A percentile compares a stretch with the other conserved stretches of the same genome.
Evolutionary conservation across 1,284 basidiomycete genomes (phyloP).

Genomic region (Irpex rosettiformis): DNA sequence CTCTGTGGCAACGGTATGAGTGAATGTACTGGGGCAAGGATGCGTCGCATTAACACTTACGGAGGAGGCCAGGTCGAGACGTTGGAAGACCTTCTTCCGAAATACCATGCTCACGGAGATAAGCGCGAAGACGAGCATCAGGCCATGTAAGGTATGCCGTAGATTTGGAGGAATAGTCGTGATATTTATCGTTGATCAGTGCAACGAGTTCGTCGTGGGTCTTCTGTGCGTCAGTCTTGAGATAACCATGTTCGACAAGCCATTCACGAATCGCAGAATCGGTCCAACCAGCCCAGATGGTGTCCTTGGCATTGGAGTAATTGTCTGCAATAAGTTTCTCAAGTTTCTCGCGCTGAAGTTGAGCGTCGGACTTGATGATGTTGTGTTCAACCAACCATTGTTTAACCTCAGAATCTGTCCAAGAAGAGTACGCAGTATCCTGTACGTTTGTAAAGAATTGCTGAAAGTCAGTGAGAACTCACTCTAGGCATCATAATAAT

Average conservation of each 20-base stretch:
- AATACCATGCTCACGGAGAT: constrained; percentile 71
- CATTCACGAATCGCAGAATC: constrained; percentile 77
- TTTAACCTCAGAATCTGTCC: constrained; percentile 67
- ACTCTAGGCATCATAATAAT: background rate
- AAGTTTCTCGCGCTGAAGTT: constrained; percentile 74
- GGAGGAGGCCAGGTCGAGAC: constrained; percentile 66
- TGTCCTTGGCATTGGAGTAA: constrained; percentile 68
- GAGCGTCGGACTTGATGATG: constrained; percentile 68
- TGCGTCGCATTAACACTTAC: too few relatives aligned
- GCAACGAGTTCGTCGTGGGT: constrained; percentile 72
- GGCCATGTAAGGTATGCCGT: constrained; percentile 83
- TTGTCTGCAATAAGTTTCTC: constrained; percentile 72
- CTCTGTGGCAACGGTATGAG: constrained; percentile 35
- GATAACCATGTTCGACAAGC: constrained; percentile 73
- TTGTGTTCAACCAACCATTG: constrained; percentile 71
- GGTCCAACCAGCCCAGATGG: constrained; percentile 70
- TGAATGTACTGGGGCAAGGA: background rate
- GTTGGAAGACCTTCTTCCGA: constrained; percentile 64
- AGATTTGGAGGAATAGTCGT: constrained; percentile 36
- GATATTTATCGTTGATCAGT: constrained; percentile 66
- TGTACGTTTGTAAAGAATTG: constrained; percentile 13
- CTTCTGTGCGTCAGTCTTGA: constrained; percentile 64
- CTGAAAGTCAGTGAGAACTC: background rate
- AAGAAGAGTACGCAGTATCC: constrained; percentile 63
- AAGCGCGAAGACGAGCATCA: constrained; percentile 83